These are phyloP conservation scores for Meyerozyma elateridarum DNA, from an alignment of 1,139 yeast genomes.

Conservation along the genomic window DNA sequence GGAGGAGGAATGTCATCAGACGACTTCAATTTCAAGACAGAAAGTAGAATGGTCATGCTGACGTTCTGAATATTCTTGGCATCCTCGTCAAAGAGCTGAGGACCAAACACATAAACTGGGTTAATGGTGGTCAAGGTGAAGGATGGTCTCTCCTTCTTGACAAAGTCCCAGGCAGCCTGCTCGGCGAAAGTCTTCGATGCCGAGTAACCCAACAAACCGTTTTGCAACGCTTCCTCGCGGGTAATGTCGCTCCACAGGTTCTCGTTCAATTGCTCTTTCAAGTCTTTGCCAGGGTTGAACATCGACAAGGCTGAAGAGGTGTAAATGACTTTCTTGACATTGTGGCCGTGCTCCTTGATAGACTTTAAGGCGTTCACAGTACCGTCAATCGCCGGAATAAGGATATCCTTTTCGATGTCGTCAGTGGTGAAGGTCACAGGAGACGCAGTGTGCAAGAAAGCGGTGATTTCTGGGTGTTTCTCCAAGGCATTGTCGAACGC, in stretches of 20 bases:
- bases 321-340: constrained; percentile 15
- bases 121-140: constrained; percentile 21
- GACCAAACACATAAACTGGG: constrained; percentile 39
- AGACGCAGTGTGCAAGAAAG: constrained; percentile 40
- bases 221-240: constrained; percentile 12
- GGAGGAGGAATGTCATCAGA: neutral
- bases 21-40: constrained; percentile 4
- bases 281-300: constrained; percentile 18
- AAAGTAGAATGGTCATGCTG: constrained; percentile 5
- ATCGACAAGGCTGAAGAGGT: constrained; percentile 21
- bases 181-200: constrained; percentile 30
- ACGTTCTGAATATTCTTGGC: constrained; percentile 9
- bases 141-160: constrained; percentile 15
- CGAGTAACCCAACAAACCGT: constrained; percentile 21
- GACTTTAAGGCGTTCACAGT: constrained; percentile 23
- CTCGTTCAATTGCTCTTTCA: constrained; percentile 11
- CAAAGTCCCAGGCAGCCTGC: constrained; percentile 30
- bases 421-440: constrained; percentile 26
- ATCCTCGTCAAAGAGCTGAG: constrained; percentile 26
- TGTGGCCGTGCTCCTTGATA: constrained; percentile 19
- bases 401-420: constrained; percentile 13
- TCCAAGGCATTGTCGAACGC: constrained; percentile 33
- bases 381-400: constrained; percentile 11
- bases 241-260: constrained; percentile 9
- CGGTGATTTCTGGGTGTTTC: constrained; percentile 24